Percentiles rank a stretch among this genome's conserved stretches.
These are phyloP conservation scores for Penicillium arizonense DNA, from an alignment of 495 filamentous ascomycete species.

Conservation along the genomic window DNA sequence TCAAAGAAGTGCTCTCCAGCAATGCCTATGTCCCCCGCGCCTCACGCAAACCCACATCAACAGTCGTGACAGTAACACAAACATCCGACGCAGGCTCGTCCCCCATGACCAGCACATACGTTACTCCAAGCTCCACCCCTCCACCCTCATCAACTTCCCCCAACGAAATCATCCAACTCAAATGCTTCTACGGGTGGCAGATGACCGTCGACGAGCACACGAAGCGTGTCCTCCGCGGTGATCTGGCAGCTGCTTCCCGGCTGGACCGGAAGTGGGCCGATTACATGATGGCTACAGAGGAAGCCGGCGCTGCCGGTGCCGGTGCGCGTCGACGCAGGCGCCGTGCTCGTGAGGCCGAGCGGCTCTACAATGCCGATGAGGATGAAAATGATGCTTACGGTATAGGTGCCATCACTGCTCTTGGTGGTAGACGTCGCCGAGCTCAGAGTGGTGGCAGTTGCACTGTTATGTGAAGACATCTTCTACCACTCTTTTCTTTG, in stretches of 20 bases:
- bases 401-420: conserved; percentile 18
- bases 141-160: conserved; percentile 50
- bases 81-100: conserved; percentile 28
- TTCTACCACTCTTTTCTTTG: not conserved
- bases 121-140: conserved; percentile 33
- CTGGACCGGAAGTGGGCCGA: conserved; percentile 91
- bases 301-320: conserved; percentile 69
- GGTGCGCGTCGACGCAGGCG: conserved; percentile 66
- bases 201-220: conserved; percentile 91
- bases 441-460: conserved; percentile 56
- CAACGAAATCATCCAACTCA: conserved; percentile 75
- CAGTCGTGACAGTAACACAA: conserved; percentile 28
- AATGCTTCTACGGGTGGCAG: conserved; percentile 95
- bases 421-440: conserved; percentile 43
- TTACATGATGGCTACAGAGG: conserved; percentile 89
- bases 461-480: conserved; percentile 48
- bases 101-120: conserved; percentile 24
- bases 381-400: conserved; percentile 53
- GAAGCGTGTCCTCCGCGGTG: conserved; percentile 74
- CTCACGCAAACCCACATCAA: conserved; percentile 25
- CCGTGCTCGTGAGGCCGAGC: conserved; percentile 72
- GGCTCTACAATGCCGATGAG: conserved; percentile 70
- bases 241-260: conserved; percentile 64
- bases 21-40: conserved; percentile 65
- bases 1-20: conserved; percentile 79